Evolutionary conservation across 2,329 filamentous ascomycete species (phyloP).

Genomic region (Colletotrichum sp.): DNA sequence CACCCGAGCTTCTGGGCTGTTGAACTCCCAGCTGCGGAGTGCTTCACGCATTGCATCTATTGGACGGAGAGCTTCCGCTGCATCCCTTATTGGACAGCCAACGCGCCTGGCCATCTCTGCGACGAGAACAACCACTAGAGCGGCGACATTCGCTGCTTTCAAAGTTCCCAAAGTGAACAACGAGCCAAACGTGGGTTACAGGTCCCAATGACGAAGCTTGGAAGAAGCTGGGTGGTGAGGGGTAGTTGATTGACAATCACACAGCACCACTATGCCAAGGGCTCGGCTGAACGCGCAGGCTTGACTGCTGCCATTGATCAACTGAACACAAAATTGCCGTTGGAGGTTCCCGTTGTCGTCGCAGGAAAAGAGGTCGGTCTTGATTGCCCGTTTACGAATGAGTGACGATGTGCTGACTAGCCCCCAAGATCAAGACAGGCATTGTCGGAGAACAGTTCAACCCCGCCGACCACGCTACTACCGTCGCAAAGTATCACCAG

Average conservation of each 20-base stretch:
- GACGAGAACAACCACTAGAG: constrained; percentile 34
- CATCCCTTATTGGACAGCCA: not conserved
- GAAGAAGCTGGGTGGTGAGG: not conserved
- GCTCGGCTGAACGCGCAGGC: constrained; percentile 77
- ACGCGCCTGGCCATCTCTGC: constrained; percentile 14
- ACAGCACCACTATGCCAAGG: constrained; percentile 89
- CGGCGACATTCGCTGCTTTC: constrained; percentile 78
- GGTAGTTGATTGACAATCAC: constrained; percentile 38
- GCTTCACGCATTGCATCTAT: constrained; percentile 7
- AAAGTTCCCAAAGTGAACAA: constrained; percentile 87
- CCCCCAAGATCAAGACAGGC: constrained; percentile 67
- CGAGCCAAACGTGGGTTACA: constrained; percentile 87
- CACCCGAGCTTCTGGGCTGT: constrained; percentile 15
- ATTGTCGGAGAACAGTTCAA: constrained; percentile 76
- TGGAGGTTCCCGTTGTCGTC: constrained; percentile 84
- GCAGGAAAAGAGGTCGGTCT: constrained; percentile 76
- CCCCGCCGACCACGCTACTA: constrained; percentile 78
- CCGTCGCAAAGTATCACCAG: constrained; percentile 84
- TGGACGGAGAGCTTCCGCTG: not conserved
- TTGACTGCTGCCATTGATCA: constrained; percentile 76
- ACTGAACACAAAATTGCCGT: constrained; percentile 70
- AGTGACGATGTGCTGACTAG: not conserved
- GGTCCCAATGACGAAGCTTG: not conserved
- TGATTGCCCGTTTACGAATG: not conserved
- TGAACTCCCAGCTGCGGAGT: constrained; percentile 20